Conservation (phyloP, 1,139 yeast species). For the Suhomyces coccinellae region DNA sequence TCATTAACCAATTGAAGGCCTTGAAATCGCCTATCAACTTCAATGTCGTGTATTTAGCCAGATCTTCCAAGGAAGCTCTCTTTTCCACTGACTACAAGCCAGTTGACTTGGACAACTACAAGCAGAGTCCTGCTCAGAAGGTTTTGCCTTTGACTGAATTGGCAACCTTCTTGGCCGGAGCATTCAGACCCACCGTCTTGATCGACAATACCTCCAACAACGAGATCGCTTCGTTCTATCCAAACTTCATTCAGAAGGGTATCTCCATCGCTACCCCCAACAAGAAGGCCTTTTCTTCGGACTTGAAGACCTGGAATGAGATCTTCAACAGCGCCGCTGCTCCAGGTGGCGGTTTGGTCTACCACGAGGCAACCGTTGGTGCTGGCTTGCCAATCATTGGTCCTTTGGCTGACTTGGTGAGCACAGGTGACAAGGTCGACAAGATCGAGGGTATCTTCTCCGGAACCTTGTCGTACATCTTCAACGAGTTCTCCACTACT, state of each 20-base stretch:
- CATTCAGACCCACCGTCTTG: slow-evolving; percentile 74
- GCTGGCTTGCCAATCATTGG: slow-evolving; percentile 95
- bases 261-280: slow-evolving; percentile 97
- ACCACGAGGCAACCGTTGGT: slow-evolving; percentile 99
- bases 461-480: slow-evolving; percentile 94
- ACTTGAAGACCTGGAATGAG: slow-evolving; percentile 69
- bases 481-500: slow-evolving; percentile 84
- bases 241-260: slow-evolving; percentile 70
- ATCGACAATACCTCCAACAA: slow-evolving; percentile 93
- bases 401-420: slow-evolving; percentile 80
- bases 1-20: slow-evolving; percentile 64
- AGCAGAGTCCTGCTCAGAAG: slow-evolving; percentile 42
- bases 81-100: slow-evolving; percentile 70
- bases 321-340: slow-evolving; percentile 58
- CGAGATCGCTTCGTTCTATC: slow-evolving; percentile 72
- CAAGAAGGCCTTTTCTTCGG: slow-evolving; percentile 94
- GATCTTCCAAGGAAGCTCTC: slow-evolving; percentile 64
- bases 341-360: slow-evolving; percentile 72
- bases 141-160: slow-evolving; percentile 60
- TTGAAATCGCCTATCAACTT: slow-evolving; percentile 58
- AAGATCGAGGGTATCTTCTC: slow-evolving; percentile 95
- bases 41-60: slow-evolving; percentile 80
- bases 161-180: slow-evolving; percentile 59
- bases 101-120: slow-evolving; percentile 62
- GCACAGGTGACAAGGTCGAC: slow-evolving; percentile 89